Conservation (phyloP, 345 rosid species). For the Murraya koenigii region DNA sequence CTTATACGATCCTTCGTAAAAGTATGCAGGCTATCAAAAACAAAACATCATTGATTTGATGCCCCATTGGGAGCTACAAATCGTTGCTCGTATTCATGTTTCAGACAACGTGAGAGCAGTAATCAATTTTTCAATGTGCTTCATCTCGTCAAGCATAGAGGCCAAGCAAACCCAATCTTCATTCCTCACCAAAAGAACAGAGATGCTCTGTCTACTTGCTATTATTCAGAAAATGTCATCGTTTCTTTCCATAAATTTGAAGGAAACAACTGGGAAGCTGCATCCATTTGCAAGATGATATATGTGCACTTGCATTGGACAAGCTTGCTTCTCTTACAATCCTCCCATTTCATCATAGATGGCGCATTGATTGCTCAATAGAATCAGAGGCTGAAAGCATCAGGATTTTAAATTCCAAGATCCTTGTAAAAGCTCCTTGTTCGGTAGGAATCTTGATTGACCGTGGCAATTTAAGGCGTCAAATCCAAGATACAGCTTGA, state of each 20-base stretch:
- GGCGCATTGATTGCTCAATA: constrained; percentile 35
- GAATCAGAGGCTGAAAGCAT: constrained; percentile 30
- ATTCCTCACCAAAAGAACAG: constrained; percentile 44
- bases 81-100: constrained; percentile 50
- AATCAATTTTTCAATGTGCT: constrained; percentile 43
- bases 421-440: constrained; percentile 53
- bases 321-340: constrained; percentile 41
- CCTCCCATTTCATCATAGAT: constrained; percentile 55
- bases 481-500: background rate
- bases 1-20: constrained; percentile 55
- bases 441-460: constrained; percentile 51
- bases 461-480: constrained; percentile 12
- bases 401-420: constrained; percentile 34
- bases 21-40: constrained; percentile 48
- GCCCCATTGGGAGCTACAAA: constrained; percentile 34
- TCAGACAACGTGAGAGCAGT: constrained; percentile 35
- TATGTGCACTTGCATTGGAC: constrained; percentile 51
- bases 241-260: constrained; percentile 19
- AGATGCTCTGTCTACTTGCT: background rate
- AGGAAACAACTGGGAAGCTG: constrained; percentile 5
- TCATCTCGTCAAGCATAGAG: constrained; percentile 53
- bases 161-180: constrained; percentile 44
- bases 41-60: constrained; percentile 32
- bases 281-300: constrained; percentile 49
- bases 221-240: constrained; percentile 42